Evolutionary conservation across 2,329 filamentous ascomycete genomes (phyloP).

Genomic region (Aspergillus flavus): DNA sequence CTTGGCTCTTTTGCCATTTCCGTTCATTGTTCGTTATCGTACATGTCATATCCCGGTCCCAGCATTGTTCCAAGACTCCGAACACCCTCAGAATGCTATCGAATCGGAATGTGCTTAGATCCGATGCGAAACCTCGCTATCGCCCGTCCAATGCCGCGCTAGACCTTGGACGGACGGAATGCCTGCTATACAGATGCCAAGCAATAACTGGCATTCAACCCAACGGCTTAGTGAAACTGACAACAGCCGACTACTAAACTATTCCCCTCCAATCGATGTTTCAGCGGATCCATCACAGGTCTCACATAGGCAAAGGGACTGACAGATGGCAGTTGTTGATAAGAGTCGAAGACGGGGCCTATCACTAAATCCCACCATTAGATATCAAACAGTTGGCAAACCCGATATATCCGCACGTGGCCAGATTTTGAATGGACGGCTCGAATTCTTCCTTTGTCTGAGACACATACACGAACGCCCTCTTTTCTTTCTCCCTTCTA

Average conservation of each 20-base stretch:
- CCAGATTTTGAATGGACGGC: slow-evolving; percentile 2
- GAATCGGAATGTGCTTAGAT: neutral
- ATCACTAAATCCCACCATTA: slow-evolving; percentile 3
- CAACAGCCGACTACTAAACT: neutral
- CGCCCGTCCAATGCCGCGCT: neutral
- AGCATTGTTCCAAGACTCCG: slow-evolving; percentile 1
- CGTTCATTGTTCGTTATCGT: neutral
- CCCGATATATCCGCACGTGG: slow-evolving; percentile 14
- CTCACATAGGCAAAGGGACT: slow-evolving; percentile 1
- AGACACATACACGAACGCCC: neutral
- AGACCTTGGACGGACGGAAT: neutral
- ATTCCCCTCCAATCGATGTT: neutral
- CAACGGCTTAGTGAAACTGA: neutral
- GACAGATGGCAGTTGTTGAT: slow-evolving; percentile 8
- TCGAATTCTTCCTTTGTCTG: neutral
- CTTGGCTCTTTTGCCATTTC: neutral
- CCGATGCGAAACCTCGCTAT: neutral
- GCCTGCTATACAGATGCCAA: slow-evolving; percentile 1
- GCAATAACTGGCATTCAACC: neutral
- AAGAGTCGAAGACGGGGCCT: slow-evolving; percentile 8
- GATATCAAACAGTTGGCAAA: neutral
- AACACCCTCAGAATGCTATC: neutral
- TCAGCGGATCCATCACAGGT: neutral
- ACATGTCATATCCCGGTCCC: neutral
- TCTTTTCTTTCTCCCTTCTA: neutral